A percentile compares a stretch with the other conserved stretches of the same genome.
Evolutionary conservation across 2,329 filamentous ascomycete genomes (phyloP).

Genomic region (Eutypa lata): DNA sequence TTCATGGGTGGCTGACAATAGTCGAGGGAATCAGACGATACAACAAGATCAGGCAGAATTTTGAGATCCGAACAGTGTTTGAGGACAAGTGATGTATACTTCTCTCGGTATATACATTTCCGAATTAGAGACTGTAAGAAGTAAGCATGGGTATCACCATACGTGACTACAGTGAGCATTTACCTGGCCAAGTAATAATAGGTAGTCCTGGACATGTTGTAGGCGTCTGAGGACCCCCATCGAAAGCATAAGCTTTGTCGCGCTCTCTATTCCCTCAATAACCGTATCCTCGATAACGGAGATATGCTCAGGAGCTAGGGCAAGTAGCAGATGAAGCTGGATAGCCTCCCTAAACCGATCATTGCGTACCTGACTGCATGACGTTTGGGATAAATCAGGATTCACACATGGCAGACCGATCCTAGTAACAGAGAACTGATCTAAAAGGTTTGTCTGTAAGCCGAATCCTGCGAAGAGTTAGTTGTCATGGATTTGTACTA

Average conservation of each 20-base stretch:
- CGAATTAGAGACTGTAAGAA: not conserved
- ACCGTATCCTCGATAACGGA: not conserved
- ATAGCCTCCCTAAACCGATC: not conserved
- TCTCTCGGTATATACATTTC: not conserved
- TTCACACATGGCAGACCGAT: not conserved
- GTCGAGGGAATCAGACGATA: no score
- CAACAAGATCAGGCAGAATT: no score
- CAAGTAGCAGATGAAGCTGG: not conserved
- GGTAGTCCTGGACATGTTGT: conserved; percentile 2
- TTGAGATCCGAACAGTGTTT: no score
- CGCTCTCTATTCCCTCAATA: conserved; percentile 2
- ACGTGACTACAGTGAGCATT: not conserved
- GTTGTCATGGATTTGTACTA: no score
- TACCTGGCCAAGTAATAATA: conserved; percentile 3
- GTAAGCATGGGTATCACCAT: not conserved
- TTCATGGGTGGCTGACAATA: no score
- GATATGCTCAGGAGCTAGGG: no score
- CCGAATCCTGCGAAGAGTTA: no score
- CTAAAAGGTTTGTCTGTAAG: no score
- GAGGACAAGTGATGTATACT: no score
- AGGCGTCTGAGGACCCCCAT: conserved; percentile 1
- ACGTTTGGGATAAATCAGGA: not conserved
- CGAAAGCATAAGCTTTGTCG: conserved; percentile 1
- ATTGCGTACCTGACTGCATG: not conserved
- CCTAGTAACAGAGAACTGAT: not conserved